phyloP scores from a whole-genome alignment of 176 grass and related monocot species.

The Cenchrus americanus region DNA sequence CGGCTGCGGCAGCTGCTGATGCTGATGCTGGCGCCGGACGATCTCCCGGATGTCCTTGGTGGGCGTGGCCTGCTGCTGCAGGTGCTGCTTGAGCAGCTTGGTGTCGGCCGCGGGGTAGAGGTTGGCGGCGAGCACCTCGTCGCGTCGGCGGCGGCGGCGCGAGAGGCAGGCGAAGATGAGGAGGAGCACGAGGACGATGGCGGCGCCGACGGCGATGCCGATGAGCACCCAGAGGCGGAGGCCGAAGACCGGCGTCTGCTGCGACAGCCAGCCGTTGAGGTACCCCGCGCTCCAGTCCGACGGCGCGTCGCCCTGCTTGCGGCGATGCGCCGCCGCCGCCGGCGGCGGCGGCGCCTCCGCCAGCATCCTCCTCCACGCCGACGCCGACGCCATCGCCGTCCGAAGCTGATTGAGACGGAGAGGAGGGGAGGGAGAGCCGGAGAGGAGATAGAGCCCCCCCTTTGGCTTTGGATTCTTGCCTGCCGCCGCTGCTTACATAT shows the following conservation, averaged over 20 bases:
- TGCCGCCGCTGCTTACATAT: constrained; percentile 19
- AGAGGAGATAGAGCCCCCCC: too few relatives aligned
- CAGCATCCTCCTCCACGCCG: constrained; percentile 41
- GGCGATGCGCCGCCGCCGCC: neutral
- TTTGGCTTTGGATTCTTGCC: constrained; percentile 41
- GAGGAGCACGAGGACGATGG: constrained; percentile 70
- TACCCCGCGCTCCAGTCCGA: constrained; percentile 64
- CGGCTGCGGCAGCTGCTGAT: neutral
- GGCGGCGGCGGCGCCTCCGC: constrained; percentile 35
- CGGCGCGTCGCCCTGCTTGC: constrained; percentile 44
- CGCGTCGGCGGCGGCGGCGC: constrained; percentile 67
- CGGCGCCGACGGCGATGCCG: constrained; percentile 73
- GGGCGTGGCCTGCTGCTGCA: constrained; percentile 62
- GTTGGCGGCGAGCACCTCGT: constrained; percentile 16
- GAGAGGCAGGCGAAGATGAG: constrained; percentile 69
- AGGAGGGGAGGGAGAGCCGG: neutral
- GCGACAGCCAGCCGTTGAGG: constrained; percentile 83
- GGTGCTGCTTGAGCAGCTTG: constrained; percentile 79
- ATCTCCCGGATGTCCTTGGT: constrained; percentile 88
- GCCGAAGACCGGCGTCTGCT: constrained; percentile 76
- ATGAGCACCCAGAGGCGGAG: constrained; percentile 89
- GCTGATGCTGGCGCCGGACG: constrained; percentile 50
- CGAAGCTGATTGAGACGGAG: constrained; percentile 21
- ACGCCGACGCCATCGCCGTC: constrained; percentile 31
- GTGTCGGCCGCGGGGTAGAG: constrained; percentile 47